Conservation (phyloP, 2,329 filamentous ascomycete species). For the Trichophyton simii region DNA sequence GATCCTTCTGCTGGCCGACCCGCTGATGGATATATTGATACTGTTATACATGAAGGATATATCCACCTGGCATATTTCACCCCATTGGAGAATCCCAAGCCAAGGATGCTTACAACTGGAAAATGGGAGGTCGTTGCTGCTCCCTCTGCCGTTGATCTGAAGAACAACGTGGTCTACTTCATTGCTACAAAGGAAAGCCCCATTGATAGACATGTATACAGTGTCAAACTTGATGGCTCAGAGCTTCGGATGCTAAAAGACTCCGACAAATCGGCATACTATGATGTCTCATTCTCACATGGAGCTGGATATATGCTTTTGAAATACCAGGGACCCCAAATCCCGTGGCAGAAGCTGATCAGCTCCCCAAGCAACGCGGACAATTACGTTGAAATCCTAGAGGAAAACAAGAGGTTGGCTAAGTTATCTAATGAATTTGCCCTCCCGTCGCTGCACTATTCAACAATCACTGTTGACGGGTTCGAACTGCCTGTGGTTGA, state of each 20-base stretch:
- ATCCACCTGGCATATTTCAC: slow-evolving; percentile 91
- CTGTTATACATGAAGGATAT: slow-evolving; percentile 69
- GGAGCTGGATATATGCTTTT: slow-evolving; percentile 74
- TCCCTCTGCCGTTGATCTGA: slow-evolving; percentile 71
- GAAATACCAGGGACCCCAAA: slow-evolving; percentile 66
- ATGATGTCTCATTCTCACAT: slow-evolving; percentile 69
- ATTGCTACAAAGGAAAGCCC: slow-evolving; percentile 73
- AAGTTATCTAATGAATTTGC: slow-evolving; percentile 62
- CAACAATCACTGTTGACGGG: slow-evolving; percentile 72
- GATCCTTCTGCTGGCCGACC: slow-evolving; percentile 62
- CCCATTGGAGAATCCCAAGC: slow-evolving; percentile 69
- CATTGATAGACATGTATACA: slow-evolving; percentile 84
- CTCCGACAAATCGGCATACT: slow-evolving; percentile 61
- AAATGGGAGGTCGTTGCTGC: slow-evolving; percentile 84
- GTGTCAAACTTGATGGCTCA: slow-evolving; percentile 69
- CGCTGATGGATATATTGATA: slow-evolving; percentile 86
- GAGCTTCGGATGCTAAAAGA: slow-evolving; percentile 63
- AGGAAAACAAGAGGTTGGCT: slow-evolving; percentile 62
- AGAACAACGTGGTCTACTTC: slow-evolving; percentile 83
- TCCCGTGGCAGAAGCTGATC: slow-evolving; percentile 85
- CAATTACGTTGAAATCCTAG: slow-evolving; percentile 57
- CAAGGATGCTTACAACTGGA: slow-evolving; percentile 74
- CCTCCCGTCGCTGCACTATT: slow-evolving; percentile 69
- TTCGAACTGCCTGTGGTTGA: slow-evolving; percentile 64
- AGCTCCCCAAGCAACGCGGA: slow-evolving; percentile 55